These are phyloP conservation scores for Panaeolus papilionaceus DNA, from an alignment of 768 basidiomycete genomes.

Conservation along the genomic window DNA sequence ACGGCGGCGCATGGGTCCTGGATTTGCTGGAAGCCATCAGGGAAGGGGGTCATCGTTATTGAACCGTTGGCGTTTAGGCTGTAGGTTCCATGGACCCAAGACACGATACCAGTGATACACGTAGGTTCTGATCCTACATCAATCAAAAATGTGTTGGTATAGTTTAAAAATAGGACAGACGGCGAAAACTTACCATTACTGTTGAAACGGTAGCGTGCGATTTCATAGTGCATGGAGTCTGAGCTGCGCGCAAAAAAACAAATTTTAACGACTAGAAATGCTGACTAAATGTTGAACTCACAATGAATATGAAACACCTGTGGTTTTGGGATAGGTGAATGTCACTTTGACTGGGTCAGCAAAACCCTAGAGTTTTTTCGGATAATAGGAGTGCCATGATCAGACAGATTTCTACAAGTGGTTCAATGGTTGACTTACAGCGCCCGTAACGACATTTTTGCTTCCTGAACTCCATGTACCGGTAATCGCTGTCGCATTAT, in stretches of 20 bases:
- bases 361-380: conserved; percentile 61
- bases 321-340: conserved; percentile 85
- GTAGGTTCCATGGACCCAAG: conserved; percentile 91
- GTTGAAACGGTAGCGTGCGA: conserved; percentile 88
- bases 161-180: conserved; percentile 3
- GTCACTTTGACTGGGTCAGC: conserved; percentile 82
- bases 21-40: conserved; percentile 93
- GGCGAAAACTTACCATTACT: conserved; percentile 70
- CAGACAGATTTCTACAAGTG: conserved; percentile 16
- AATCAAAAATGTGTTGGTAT: conserved; percentile 14
- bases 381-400: conserved; percentile 17
- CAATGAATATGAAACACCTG: conserved; percentile 92
- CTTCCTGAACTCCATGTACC: conserved; percentile 93
- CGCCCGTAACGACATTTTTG: conserved; percentile 77
- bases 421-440: conserved; percentile 58
- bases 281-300: conserved; percentile 46
- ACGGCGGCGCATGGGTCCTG: conserved; percentile 92
- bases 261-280: not conserved
- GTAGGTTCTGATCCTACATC: conserved; percentile 74
- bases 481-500: conserved; percentile 71
- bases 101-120: conserved; percentile 89
- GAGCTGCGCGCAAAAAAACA: conserved; percentile 50
- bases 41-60: conserved; percentile 72
- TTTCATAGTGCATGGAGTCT: conserved; percentile 80
- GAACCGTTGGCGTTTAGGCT: conserved; percentile 76